These are phyloP conservation scores for Eucalyptus regnans DNA, from an alignment of 345 rosid genomes.

Conservation along the genomic window DNA sequence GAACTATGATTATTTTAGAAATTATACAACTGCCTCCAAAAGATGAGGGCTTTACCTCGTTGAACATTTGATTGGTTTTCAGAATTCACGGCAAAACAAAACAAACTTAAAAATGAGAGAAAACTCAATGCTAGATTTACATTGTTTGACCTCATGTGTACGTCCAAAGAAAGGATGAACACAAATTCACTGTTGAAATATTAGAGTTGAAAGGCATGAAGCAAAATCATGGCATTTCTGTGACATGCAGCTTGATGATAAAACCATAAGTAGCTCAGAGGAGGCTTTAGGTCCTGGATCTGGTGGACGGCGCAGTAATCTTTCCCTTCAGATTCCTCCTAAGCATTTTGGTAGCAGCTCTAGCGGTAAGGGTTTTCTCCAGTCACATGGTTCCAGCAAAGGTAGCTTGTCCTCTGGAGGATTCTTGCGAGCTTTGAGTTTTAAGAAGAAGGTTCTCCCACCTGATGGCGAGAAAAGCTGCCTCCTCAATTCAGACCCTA, in stretches of 20 bases:
- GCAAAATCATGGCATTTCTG: not conserved
- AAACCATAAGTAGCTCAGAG: not conserved
- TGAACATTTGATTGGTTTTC: not conserved
- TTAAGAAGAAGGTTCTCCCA: conserved; percentile 41
- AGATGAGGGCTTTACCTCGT: not conserved
- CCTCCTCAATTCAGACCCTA: conserved; percentile 44
- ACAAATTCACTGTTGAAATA: not conserved
- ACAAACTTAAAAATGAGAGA: not conserved
- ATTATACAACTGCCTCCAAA: not conserved
- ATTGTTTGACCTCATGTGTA: not conserved
- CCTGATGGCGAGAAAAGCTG: conserved; percentile 57
- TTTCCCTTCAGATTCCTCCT: conserved; percentile 75
- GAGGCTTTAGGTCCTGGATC: conserved; percentile 29
- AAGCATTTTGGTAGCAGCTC: conserved; percentile 32
- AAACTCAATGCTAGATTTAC: not conserved
- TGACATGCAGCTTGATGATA: not conserved
- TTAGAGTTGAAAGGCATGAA: not conserved
- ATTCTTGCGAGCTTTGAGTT: conserved; percentile 56
- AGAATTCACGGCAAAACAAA: not conserved
- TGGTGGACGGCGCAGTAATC: conserved; percentile 41
- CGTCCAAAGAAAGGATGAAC: not conserved
- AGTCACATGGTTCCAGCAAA: conserved; percentile 43
- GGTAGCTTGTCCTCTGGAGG: conserved; percentile 53
- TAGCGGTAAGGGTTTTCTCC: conserved; percentile 25
- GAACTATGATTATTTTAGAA: not conserved